phyloP scores from a whole-genome alignment of 148 eudicot species.

The Euryodendron excelsum region DNA sequence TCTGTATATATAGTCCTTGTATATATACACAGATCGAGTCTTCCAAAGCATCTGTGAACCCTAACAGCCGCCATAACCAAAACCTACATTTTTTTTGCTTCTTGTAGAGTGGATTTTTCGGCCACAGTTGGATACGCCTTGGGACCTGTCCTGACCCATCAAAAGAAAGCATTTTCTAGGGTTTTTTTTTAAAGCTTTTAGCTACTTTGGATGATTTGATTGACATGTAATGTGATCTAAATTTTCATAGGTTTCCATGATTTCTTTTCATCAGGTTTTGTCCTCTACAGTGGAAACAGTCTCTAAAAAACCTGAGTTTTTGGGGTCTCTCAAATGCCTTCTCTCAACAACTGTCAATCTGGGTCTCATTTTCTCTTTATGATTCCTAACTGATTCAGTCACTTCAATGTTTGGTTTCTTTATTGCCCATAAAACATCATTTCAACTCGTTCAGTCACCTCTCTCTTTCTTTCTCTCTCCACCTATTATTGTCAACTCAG shows the following conservation, averaged over 20 bases:
- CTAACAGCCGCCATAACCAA: constrained; percentile 34
- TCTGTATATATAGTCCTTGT: neutral
- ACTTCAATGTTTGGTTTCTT: constrained; percentile 25
- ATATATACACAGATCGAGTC: constrained; percentile 18
- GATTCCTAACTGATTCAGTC: constrained; percentile 27
- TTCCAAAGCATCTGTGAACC: constrained; percentile 20
- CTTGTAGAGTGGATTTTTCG: constrained; percentile 14
- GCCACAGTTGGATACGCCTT: constrained; percentile 6
- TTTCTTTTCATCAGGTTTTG: constrained; percentile 26
- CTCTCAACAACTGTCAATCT: constrained; percentile 19
- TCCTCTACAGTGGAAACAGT: constrained; percentile 28
- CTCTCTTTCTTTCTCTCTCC: constrained; percentile 2
- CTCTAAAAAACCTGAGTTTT: neutral
- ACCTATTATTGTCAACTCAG: neutral
- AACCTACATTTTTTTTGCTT: constrained; percentile 11
- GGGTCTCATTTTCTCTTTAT: constrained; percentile 19
- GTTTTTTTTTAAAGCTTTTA: neutral
- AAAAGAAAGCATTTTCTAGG: neutral
- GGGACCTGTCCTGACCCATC: constrained; percentile 14
- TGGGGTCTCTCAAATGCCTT: too few relatives aligned
- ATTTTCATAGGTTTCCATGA: constrained; percentile 1
- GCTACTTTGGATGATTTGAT: constrained; percentile 19
- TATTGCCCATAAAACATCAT: constrained; percentile 16
- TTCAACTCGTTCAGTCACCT: constrained; percentile 1
- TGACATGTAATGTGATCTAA: constrained; percentile 8